Base-by-base conservation (phyloP, 352 stramenopile species). In the Blastocystis sp. region DNA sequence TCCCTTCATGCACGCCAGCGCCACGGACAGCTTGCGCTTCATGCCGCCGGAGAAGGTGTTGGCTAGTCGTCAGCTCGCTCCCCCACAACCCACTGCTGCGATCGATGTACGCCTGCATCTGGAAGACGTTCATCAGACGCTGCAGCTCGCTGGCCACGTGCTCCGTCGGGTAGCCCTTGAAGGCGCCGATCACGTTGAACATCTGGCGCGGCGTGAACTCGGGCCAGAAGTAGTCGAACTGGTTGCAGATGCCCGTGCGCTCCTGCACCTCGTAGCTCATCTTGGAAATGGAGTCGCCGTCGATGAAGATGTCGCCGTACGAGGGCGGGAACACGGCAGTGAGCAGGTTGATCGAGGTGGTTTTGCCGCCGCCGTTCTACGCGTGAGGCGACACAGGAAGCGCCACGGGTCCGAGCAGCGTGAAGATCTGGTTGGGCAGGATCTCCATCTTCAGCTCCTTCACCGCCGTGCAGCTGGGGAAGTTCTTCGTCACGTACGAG, bases 11-110 rank as follows among this genome's bases (percentile, higher is more conserved):
- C 69, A 80, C 10, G 37, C 69, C 55, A 80, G 55, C 6, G 69
- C 88, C 12, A 91, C 39, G 0, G 88, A 90, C n/a, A 91, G 62
- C 24, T 80, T 74, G 51, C 88, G 88, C 65, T 91, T 91, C 88
- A 91, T 91, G 26, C 88, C 88, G 21, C 88, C 88, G n/a, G 63
- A 88, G 41, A 90, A 91, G 16, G 62, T 80, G 3, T 33, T 67
- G 12, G 79, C 85, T 78, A 39, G 62, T 26, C 51, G n/a, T 65
- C 21, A 81, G 33, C 26, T 80, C 60, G 45, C 80, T 39, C 6
- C 60, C 2, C 24, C 31, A 50, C 61, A 59, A 79, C 77, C 35
- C 31, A 71, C 60, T 62, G 21, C 21, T 29, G 21, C 29, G 19
- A 24, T 65, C 26, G 21, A 33, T 19, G 45, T 79, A 50, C 41